phyloP scores from a whole-genome alignment of 78 protist genomes.

The Creolimax fragrantissima region DNA sequence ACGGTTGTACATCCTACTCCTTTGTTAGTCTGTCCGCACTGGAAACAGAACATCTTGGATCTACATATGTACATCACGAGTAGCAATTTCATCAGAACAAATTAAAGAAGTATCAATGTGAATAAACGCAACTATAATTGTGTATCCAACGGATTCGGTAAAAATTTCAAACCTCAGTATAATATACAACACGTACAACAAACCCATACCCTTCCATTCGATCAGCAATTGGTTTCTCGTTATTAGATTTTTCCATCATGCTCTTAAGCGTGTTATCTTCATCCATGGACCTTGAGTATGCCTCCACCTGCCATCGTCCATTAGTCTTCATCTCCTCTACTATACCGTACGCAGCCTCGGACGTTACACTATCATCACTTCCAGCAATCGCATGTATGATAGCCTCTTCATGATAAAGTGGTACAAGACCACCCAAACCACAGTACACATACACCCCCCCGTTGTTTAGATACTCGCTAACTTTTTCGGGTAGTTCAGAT shows the following conservation, averaged over 20 bases:
- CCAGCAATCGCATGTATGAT: background rate
- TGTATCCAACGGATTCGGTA: too few relatives aligned
- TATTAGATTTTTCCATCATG: background rate
- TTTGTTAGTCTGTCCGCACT: conserved; percentile 62
- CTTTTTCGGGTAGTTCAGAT: background rate
- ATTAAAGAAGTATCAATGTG: too few relatives aligned
- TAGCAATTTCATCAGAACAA: too few relatives aligned
- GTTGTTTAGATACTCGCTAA: background rate
- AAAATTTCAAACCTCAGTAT: too few relatives aligned
- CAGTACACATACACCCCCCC: background rate
- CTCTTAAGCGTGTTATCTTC: conserved; percentile 11
- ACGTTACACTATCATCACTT: background rate
- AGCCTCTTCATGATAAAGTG: background rate
- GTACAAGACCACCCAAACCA: conserved; percentile 11
- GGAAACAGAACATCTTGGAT: conserved; percentile 72
- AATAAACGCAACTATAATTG: too few relatives aligned
- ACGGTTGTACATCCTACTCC: conserved; percentile 61
- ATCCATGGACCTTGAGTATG: conserved; percentile 1
- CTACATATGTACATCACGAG: too few relatives aligned
- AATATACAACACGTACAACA: too few relatives aligned
- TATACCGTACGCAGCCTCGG: background rate
- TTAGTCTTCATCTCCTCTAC: background rate
- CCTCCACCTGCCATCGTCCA: conserved; percentile 4
- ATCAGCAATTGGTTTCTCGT: background rate
- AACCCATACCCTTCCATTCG: conserved; percentile 21